Evolutionary conservation across 129 eudicot species (phyloP).

Genomic region (Saposhnikovia divaricata): DNA sequence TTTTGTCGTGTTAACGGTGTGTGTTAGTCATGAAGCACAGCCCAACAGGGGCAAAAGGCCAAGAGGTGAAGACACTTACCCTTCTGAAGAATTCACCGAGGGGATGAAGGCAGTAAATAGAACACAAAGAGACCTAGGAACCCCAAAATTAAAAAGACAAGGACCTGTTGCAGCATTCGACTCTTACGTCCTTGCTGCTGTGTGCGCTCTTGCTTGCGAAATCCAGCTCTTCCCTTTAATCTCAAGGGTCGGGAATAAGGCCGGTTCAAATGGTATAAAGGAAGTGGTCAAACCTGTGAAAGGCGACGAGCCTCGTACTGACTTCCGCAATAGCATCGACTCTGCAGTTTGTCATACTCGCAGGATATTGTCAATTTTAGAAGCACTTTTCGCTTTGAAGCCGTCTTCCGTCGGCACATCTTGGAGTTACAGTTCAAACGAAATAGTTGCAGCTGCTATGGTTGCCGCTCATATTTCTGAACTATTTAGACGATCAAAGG

Average conservation of each 20-base stretch:
- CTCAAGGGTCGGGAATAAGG: constrained; percentile 38
- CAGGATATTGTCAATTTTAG: constrained; percentile 63
- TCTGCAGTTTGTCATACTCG: constrained; percentile 80
- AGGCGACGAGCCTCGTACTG: constrained; percentile 34
- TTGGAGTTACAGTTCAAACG: constrained; percentile 93
- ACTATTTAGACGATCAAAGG: constrained; percentile 76
- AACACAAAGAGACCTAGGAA: constrained; percentile 27
- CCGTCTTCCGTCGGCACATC: constrained; percentile 94
- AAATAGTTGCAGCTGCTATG: constrained; percentile 99
- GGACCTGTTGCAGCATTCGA: constrained; percentile 89
- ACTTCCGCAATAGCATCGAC: constrained; percentile 45
- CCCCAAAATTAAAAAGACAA: constrained; percentile 46
- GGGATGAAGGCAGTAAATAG: constrained; percentile 20
- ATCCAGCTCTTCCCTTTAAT: constrained; percentile 76
- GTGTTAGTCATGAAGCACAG: constrained; percentile 92
- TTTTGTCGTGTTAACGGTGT: constrained; percentile 85
- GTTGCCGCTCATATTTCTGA: constrained; percentile 97
- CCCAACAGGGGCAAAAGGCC: constrained; percentile 58
- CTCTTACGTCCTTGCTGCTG: constrained; percentile 85
- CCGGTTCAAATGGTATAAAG: constrained; percentile 15
- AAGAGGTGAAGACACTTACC: constrained; percentile 37
- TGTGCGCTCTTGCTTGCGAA: constrained; percentile 85
- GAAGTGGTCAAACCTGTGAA: constrained; percentile 31
- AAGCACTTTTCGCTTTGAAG: constrained; percentile 79
- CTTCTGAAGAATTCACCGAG: constrained; percentile 24